These are phyloP conservation scores for Conticribra guillardii DNA, from an alignment of 108 stramenopile genomes.

Conservation along the genomic window DNA sequence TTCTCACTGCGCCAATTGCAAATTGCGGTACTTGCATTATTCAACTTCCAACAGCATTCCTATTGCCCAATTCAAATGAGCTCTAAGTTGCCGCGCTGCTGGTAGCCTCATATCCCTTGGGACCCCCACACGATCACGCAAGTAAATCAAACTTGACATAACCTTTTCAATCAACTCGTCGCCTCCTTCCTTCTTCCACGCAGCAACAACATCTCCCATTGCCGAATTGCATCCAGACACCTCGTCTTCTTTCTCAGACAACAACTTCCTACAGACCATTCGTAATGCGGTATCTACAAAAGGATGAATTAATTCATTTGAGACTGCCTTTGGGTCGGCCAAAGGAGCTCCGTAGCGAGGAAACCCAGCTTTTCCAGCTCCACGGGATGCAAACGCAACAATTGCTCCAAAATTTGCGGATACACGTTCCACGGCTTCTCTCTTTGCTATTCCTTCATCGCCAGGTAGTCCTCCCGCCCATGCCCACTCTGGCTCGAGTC, in stretches of 20 bases:
- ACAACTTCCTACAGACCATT: conserved; percentile 64
- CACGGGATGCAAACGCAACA: conserved; percentile 87
- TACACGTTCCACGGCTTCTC: conserved; percentile 87
- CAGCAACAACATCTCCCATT: conserved; percentile 53
- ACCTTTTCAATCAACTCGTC: conserved; percentile 55
- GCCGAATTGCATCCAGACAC: conserved; percentile 22
- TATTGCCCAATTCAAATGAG: conserved; percentile 80
- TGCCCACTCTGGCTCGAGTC: conserved; percentile 83
- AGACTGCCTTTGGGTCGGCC: conserved; percentile 85
- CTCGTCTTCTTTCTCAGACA: conserved; percentile 53
- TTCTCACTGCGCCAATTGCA: too few species aligned
- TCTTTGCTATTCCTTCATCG: conserved; percentile 67
- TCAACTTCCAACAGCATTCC: conserved; percentile 7
- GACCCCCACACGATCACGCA: conserved; percentile 92
- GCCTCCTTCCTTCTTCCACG: conserved; percentile 64
- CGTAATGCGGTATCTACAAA: conserved; percentile 69
- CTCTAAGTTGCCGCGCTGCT: conserved; percentile 87
- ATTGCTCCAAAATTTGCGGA: conserved; percentile 79
- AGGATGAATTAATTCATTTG: conserved; percentile 61
- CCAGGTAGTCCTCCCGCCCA: conserved; percentile 64
- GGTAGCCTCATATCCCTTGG: conserved; percentile 92
- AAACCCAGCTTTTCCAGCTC: conserved; percentile 81
- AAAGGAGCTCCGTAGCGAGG: conserved; percentile 82
- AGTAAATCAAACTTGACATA: conserved; percentile 68
- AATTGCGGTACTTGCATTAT: too few species aligned